A percentile compares a stretch with the other conserved stretches of the same genome.
phyloP scores from a whole-genome alignment of 2,329 filamentous ascomycete genomes.

The Stemphylium vesicarium region DNA sequence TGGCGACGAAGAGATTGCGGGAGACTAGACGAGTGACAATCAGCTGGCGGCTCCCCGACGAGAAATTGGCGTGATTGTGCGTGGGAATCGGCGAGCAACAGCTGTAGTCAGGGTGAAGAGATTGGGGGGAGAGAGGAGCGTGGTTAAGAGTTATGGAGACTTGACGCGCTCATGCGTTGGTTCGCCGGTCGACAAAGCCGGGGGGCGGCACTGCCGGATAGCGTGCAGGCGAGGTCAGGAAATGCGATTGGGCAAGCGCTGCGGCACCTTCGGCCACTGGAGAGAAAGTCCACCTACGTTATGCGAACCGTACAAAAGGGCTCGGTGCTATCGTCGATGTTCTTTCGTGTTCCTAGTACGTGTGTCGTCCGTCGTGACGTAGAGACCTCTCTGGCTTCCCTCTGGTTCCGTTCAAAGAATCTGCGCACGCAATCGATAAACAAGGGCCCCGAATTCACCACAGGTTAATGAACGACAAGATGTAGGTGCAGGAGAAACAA shows the following conservation, averaged over 20 bases:
- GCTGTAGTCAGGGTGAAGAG: neutral
- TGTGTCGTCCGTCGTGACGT: conserved; percentile 4
- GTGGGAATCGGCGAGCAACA: conserved; percentile 3
- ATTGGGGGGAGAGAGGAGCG: neutral
- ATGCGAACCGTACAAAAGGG: neutral
- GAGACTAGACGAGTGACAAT: conserved; percentile 21
- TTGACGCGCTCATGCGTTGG: conserved; percentile 14
- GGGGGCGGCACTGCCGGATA: conserved; percentile 31
- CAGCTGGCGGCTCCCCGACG: conserved; percentile 21
- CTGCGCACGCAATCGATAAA: neutral
- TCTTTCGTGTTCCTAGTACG: conserved; percentile 2
- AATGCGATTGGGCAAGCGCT: conserved; percentile 7
- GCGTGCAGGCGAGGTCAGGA: conserved; percentile 14
- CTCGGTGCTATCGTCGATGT: neutral
- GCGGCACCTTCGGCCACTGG: conserved; percentile 29
- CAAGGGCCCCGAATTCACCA: neutral
- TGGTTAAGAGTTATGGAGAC: conserved; percentile 5
- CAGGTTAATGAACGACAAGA: conserved; percentile 12
- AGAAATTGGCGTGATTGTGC: conserved; percentile 6
- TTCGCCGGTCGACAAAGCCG: conserved; percentile 19
- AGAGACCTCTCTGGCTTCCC: neutral
- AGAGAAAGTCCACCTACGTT: conserved; percentile 24
- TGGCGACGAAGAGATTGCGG: conserved; percentile 11
- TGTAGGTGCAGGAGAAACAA: conserved; percentile 12
- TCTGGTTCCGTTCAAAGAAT: neutral